These are phyloP conservation scores for Tephrocybe sp. DNA, from an alignment of 768 basidiomycete species.

Conservation along the genomic window DNA sequence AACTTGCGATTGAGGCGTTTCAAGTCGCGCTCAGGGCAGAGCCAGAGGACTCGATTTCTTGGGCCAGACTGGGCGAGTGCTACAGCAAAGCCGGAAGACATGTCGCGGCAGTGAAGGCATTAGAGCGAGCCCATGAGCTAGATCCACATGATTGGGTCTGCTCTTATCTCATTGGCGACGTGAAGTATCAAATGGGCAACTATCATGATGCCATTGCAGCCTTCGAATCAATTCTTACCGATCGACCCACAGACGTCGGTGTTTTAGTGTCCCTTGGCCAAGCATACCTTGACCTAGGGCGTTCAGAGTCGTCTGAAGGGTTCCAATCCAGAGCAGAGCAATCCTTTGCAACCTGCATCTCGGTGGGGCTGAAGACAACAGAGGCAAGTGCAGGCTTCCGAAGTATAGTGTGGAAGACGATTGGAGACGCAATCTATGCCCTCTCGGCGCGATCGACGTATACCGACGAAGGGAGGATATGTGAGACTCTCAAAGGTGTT, in stretches of 20 bases:
- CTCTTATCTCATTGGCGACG: constrained; percentile 79
- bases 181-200: constrained; percentile 73
- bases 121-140: constrained; percentile 71
- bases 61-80: constrained; percentile 90
- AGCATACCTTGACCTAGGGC: constrained; percentile 70
- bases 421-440: constrained; percentile 72
- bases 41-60: constrained; percentile 73
- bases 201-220: constrained; percentile 71
- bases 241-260: constrained; percentile 66
- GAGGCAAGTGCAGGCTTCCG: constrained; percentile 60
- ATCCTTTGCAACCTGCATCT: constrained; percentile 65
- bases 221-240: constrained; percentile 53
- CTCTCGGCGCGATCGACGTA: constrained; percentile 55
- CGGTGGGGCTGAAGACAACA: constrained; percentile 45
- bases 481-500: constrained; percentile 29
- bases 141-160: constrained; percentile 81
- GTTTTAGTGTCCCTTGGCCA: constrained; percentile 70
- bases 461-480: constrained; percentile 38
- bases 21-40: constrained; percentile 84
- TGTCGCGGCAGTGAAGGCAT: constrained; percentile 85
- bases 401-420: constrained; percentile 76
- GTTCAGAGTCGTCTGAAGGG: constrained; percentile 60
- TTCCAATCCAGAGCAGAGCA: constrained; percentile 72
- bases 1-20: constrained; percentile 75
- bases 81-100: constrained; percentile 88